Evolutionary conservation across 1,284 basidiomycete genomes (phyloP).

Genomic region (Tylopilus sp.): DNA sequence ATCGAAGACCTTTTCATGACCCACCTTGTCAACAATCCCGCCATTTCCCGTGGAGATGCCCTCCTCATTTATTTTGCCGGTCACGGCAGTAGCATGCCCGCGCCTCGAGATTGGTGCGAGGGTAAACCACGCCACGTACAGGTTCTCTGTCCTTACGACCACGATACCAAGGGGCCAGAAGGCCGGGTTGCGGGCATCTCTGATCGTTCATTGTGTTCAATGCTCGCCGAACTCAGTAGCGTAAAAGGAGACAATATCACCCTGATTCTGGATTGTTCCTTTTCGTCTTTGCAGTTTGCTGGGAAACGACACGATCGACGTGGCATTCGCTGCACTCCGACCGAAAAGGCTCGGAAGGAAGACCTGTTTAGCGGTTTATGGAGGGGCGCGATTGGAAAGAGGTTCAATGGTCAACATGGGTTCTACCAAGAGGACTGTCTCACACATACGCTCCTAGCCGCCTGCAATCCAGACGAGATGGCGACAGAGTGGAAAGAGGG

Average conservation of each 20-base stretch:
- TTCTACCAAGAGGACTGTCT: slow-evolving; percentile 43
- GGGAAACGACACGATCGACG: slow-evolving; percentile 41
- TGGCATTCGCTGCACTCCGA: slow-evolving; percentile 52
- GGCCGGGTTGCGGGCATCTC: slow-evolving; percentile 58
- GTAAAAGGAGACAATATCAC: slow-evolving; percentile 66
- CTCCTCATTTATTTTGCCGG: slow-evolving; percentile 67
- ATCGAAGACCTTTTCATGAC: slow-evolving; percentile 57
- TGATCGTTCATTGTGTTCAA: slow-evolving; percentile 57
- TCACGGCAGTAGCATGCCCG: slow-evolving; percentile 53
- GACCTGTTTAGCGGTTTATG: slow-evolving; percentile 54
- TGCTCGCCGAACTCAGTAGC: slow-evolving; percentile 50
- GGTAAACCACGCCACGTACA: slow-evolving; percentile 44
- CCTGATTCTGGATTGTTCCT: slow-evolving; percentile 61
- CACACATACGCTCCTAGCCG: slow-evolving; percentile 53
- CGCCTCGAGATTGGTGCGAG: slow-evolving; percentile 56
- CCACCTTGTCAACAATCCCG: slow-evolving; percentile 57
- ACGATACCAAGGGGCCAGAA: slow-evolving; percentile 45
- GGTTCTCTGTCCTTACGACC: slow-evolving; percentile 61
- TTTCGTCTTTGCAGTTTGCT: slow-evolving; percentile 43
- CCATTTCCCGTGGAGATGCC: slow-evolving; percentile 56
- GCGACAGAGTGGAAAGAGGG: slow-evolving; percentile 59
- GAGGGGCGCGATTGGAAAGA: slow-evolving; percentile 43
- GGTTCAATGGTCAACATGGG: slow-evolving; percentile 38
- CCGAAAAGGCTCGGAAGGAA: slow-evolving; percentile 45
- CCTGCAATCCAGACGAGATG: slow-evolving; percentile 48